Evolutionary conservation across 352 stramenopile genomes (phyloP), one percentile per base, ranked within the genome.

Genomic region (Phytophthora pluvialis): DNA sequence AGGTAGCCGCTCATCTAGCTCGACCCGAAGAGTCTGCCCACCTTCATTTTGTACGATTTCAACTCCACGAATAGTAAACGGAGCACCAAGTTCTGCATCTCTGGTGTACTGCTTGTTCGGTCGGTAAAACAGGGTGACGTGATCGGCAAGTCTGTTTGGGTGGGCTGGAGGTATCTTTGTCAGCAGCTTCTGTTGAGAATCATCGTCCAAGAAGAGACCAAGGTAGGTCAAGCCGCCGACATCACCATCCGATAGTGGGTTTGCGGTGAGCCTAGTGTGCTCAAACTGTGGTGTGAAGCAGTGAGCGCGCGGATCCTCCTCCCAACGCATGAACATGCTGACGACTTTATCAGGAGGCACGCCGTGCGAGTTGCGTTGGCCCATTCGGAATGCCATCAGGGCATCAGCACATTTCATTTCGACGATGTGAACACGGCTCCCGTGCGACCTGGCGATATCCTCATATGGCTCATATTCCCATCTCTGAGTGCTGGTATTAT

Each of bases 391-490:
- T 25, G 73, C 83, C 12, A 74, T 90, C 11, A 76, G 33, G 3
- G 72, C 49, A 44, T 91, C 77, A 0, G 48, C 28, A 51, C 83
- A 91, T 18, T 56, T 70, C 74, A 91, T 83, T 53, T 93, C 81
- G 21, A 93, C 32, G 29, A 88, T 65, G 33, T 72, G 51, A 32
- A 85, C 59, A 13, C 12, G 33, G 39, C 67, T 70, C 4, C 68
- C 70, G 33, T 50, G 50, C 10, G 52, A 69, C 9, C 28, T 66
- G 0, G 79, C 79, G 21, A 77, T 66, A 1, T 65, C 36, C 31
- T 83, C 74, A 32, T 93, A 93, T 15, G 64, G 32, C 16, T 80
- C 73, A 38, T 88, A 93, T 58, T 91, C 85, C 83, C 85, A 91
- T 25, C 46, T 51, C 53, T 89, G 81, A 3, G 83, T 91, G 53